Base-by-base conservation (phyloP, 805 yeast genomes). In the Candida easanensis region DNA sequence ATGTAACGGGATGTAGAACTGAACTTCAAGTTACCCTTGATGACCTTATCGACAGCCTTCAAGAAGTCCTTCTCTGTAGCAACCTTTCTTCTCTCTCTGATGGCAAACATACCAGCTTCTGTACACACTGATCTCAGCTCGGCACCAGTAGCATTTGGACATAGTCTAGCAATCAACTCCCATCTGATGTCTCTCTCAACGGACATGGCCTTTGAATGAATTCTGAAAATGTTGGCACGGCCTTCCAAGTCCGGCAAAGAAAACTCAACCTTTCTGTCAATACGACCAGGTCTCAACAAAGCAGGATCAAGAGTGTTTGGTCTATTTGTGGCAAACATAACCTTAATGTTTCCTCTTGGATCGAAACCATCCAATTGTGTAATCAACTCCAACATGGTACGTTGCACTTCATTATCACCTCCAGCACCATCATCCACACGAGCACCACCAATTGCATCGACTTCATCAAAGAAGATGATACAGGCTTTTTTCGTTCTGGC, bases 381-480 rank as follows among this genome's bases (percentile, higher is more conserved):
- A 61, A 93, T 93, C 58, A 93, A 79, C 68, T 93, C 99, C 78
- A 93, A 77, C 99, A 93, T 93, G 35, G 99, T 93, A 73, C 99
- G 80, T 70, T 93, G 99, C 42, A 93, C 99, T 70, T 93, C 99
- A 63, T 91, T 93, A 67, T 93, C 99, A 61, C 98, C 98, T 56
- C 97, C 98, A 10, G 98, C 98, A 59, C 98, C 98, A 64, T 93
- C 99, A 66, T 93, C 99, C 63, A 93, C 93, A 66, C 99, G 83
- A n/a, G 98, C 98, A 33, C 99, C 99, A 54, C 99, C 99, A 65
- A 93, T 88, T 30, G 99, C 99, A 71, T 93, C 99, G 54, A 93
- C 84, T 73, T 93, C 99, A 69, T 93, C 99, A 60, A 93, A 93
- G 69, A 93, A 93, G 44, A 93, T 91, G 61, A 93, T 93, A 69